Evolutionary conservation across 768 basidiomycete species (phyloP).

Genomic region (Cubamyces sp.): DNA sequence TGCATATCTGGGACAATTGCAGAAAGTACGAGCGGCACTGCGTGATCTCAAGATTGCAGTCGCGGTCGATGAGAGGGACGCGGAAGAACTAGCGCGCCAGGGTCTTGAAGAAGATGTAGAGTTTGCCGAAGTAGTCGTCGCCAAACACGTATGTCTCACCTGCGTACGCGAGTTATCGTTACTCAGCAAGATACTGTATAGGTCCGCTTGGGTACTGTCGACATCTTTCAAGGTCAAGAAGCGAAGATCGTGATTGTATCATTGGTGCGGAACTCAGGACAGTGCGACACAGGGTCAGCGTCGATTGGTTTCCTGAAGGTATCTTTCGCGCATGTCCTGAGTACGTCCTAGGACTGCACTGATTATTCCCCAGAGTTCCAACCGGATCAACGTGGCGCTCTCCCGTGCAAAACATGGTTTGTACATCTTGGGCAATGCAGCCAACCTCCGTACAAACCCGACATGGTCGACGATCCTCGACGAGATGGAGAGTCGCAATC

Average conservation of each 20-base stretch:
- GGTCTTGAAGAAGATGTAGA: conserved; percentile 44
- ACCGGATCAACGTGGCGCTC: conserved; percentile 55
- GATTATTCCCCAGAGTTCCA: not conserved
- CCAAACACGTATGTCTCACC: conserved; percentile 48
- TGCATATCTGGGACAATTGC: conserved; percentile 56
- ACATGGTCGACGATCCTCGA: conserved; percentile 66
- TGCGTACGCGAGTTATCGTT: conserved; percentile 22
- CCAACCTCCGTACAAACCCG: conserved; percentile 49
- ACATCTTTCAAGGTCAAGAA: conserved; percentile 81
- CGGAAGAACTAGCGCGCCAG: conserved; percentile 58
- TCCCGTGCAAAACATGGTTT: conserved; percentile 77
- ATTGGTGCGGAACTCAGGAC: conserved; percentile 70
- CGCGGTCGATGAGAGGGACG: conserved; percentile 70
- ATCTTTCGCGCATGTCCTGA: conserved; percentile 23
- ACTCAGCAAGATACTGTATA: conserved; percentile 38
- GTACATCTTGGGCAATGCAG: conserved; percentile 71
- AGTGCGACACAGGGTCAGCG: conserved; percentile 15
- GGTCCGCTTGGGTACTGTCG: conserved; percentile 74
- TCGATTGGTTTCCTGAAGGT: conserved; percentile 79
- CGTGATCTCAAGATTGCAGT: conserved; percentile 53
- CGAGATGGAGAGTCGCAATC: conserved; percentile 52
- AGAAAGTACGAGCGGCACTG: conserved; percentile 47
- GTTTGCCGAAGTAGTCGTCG: conserved; percentile 52
- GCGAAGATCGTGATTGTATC: conserved; percentile 74
- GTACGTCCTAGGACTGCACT: not conserved